Percentiles rank a stretch among this genome's conserved stretches.
phyloP scores from a whole-genome alignment of 1,139 yeast genomes.

The Nakaseomyces nivariensis region DNA sequence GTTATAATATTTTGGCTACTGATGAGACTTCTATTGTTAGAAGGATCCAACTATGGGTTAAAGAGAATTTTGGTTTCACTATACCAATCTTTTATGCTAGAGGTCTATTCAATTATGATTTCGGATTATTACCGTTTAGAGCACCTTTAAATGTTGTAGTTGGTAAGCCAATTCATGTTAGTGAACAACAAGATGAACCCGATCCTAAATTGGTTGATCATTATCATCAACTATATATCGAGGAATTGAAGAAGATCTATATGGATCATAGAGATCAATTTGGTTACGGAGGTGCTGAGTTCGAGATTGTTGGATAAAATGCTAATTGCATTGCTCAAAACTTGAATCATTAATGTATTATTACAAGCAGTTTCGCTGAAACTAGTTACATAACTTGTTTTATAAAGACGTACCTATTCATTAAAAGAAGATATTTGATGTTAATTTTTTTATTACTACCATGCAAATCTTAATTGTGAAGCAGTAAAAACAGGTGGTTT shows the following conservation, averaged over 20 bases:
- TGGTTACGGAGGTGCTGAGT: constrained; percentile 38
- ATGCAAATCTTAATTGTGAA: constrained; percentile 88
- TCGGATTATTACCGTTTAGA: constrained; percentile 82
- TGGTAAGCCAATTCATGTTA: constrained; percentile 68
- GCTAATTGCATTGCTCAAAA: neutral
- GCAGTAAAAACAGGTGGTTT: constrained; percentile 96
- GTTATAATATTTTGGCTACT: constrained; percentile 57
- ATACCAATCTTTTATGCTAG: constrained; percentile 87
- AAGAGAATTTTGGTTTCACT: constrained; percentile 67
- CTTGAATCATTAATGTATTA: neutral
- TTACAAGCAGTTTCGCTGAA: neutral
- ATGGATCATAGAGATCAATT: constrained; percentile 58
- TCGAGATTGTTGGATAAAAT: constrained; percentile 29
- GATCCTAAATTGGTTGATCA: constrained; percentile 46
- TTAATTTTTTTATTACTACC: constrained; percentile 39
- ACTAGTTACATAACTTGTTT: neutral
- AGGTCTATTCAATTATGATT: constrained; percentile 86
- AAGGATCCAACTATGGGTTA: constrained; percentile 61
- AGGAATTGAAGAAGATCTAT: constrained; percentile 55
- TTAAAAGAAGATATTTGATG: neutral
- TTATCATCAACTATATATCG: constrained; percentile 65
- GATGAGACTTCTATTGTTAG: constrained; percentile 42
- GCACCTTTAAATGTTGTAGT: constrained; percentile 70
- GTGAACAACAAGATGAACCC: constrained; percentile 41
- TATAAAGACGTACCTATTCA: neutral